Conservation (phyloP, 495 filamentous ascomycete genomes). For the Podospora tetraspora region DNA sequence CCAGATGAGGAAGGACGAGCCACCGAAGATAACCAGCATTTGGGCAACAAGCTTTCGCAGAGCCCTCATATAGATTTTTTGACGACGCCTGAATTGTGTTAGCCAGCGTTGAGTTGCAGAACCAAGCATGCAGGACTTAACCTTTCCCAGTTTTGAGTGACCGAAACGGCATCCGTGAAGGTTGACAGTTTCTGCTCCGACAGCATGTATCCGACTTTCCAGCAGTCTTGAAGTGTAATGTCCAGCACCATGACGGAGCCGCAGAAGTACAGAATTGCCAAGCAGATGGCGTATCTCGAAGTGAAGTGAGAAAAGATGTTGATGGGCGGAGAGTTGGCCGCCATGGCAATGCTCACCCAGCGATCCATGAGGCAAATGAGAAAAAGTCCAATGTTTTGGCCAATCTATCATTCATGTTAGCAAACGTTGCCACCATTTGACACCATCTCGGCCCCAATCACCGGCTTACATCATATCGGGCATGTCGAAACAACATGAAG, state of each 20-base stretch:
- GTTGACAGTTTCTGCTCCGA: conserved; percentile 17
- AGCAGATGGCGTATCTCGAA: conserved; percentile 28
- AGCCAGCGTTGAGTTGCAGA: background rate
- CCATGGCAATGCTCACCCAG: conserved; percentile 28
- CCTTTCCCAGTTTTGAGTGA: conserved; percentile 18
- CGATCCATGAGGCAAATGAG: conserved; percentile 29
- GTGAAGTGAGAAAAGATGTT: conserved; percentile 20
- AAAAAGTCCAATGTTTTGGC: conserved; percentile 28
- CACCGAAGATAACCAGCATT: conserved; percentile 21
- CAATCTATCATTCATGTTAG: conserved; percentile 13
- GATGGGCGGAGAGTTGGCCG: conserved; percentile 8
- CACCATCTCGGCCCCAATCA: background rate
- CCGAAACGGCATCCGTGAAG: conserved; percentile 7
- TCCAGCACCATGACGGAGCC: conserved; percentile 24
- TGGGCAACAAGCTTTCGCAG: conserved; percentile 9
- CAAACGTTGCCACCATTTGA: background rate
- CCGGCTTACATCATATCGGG: conserved; percentile 16
- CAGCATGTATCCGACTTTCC: conserved; percentile 19
- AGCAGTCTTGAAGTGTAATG: conserved; percentile 20
- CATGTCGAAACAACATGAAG: conserved; percentile 28
- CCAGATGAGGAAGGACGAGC: conserved; percentile 22
- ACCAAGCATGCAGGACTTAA: background rate
- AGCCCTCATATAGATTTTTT: conserved; percentile 9
- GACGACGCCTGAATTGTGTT: conserved; percentile 4
- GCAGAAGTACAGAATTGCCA: conserved; percentile 30